Conservation (phyloP, 495 filamentous ascomycete species). For the Podospora tetraspora region DNA sequence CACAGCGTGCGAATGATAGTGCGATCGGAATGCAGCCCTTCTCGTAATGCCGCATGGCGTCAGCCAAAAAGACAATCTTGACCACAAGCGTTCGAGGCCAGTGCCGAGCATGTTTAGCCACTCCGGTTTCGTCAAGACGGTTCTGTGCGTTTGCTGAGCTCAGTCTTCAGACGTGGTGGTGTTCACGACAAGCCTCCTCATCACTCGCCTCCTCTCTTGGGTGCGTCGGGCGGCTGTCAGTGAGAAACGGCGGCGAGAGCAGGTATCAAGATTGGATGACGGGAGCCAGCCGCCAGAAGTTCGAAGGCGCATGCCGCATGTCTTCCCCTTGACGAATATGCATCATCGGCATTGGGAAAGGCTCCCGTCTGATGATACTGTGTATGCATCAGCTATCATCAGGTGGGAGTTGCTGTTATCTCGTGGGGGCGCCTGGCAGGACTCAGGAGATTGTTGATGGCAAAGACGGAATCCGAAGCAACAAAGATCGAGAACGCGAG, state of each 20-base stretch:
- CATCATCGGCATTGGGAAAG: background rate
- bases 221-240: no score
- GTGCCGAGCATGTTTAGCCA: background rate
- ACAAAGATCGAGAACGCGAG: background rate
- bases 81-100: background rate
- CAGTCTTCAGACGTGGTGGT: background rate
- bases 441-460: background rate
- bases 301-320: no score
- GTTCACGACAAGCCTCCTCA: no score
- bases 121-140: background rate
- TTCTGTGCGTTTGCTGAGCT: background rate
- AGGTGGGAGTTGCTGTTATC: background rate
- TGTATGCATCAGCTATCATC: background rate
- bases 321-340: background rate
- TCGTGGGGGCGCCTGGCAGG: background rate
- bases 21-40: background rate
- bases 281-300: no score
- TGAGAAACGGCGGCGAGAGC: no score
- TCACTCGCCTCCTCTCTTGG: no score
- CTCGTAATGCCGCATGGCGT: background rate
- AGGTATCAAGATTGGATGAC: no score
- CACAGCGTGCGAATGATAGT: background rate
- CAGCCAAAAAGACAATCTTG: background rate
- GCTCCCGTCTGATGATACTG: background rate
- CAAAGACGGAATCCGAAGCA: background rate